phyloP scores from a whole-genome alignment of 345 rosid genomes.

The Tarenaya hassleriana region DNA sequence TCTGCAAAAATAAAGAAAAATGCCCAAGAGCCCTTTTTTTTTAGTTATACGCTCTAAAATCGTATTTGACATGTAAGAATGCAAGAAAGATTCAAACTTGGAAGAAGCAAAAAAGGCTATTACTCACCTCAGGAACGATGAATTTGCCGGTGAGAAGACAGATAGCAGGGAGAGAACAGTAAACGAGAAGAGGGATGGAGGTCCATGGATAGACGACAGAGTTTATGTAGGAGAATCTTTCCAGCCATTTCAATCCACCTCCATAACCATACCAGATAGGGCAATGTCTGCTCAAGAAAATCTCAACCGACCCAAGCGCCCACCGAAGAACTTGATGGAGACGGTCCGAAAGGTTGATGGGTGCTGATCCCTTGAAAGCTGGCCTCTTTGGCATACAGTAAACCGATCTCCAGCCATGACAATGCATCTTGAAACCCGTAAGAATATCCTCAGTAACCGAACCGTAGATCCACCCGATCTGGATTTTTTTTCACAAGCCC shows the following conservation, averaged over 20 bases:
- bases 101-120: no score
- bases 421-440: slow-evolving; percentile 98
- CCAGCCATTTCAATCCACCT: slow-evolving; percentile 95
- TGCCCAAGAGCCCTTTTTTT: no score
- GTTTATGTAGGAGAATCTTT: slow-evolving; percentile 87
- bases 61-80: slow-evolving; percentile 7
- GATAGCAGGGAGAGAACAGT: slow-evolving; percentile 94
- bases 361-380: slow-evolving; percentile 96
- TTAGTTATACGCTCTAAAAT: no score
- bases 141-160: slow-evolving; percentile 94
- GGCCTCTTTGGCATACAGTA: slow-evolving; percentile 86
- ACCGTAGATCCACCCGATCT: slow-evolving; percentile 99
- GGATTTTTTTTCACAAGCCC: slow-evolving; percentile 10
- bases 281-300: slow-evolving; percentile 92
- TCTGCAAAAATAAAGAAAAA: slow-evolving; percentile 73
- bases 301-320: slow-evolving; percentile 99
- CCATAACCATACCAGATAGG: slow-evolving; percentile 99
- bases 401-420: slow-evolving; percentile 98
- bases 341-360: slow-evolving; percentile 95
- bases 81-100: slow-evolving; percentile 14
- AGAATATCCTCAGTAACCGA: slow-evolving; percentile 94
- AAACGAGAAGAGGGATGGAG: slow-evolving; percentile 81
- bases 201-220: slow-evolving; percentile 98
- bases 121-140: slow-evolving; percentile 99
- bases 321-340: slow-evolving; percentile 94